Conservation (phyloP, 1,284 basidiomycete genomes). For the Naganishia albida region DNA sequence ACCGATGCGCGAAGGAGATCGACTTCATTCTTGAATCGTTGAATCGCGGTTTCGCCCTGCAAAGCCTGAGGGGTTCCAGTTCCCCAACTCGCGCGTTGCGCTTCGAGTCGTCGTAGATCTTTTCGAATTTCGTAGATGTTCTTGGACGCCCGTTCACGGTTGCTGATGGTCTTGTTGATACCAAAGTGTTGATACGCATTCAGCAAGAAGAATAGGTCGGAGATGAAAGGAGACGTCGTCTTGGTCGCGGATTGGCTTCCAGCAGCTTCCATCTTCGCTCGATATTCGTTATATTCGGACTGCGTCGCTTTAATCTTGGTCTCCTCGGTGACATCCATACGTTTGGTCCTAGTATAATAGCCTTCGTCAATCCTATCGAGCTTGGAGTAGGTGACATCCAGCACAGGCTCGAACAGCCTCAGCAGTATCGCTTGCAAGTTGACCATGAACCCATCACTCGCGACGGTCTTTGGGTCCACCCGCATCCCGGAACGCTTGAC, state of each 20-base stretch:
- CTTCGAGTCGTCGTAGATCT: conserved; percentile 74
- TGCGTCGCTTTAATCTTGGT: conserved; percentile 88
- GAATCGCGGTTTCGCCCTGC: conserved; percentile 54
- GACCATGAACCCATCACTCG: conserved; percentile 89
- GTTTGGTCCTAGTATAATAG: conserved; percentile 71
- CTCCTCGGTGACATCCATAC: conserved; percentile 78
- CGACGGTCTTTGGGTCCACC: conserved; percentile 80
- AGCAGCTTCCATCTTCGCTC: conserved; percentile 56
- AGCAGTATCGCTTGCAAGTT: conserved; percentile 82
- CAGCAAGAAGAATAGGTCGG: conserved; percentile 87
- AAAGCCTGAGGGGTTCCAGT: conserved; percentile 61
- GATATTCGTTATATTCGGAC: conserved; percentile 77
- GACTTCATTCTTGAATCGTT: conserved; percentile 62
- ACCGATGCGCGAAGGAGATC: conserved; percentile 67
- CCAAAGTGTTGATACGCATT: conserved; percentile 85
- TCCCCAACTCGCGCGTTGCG: conserved; percentile 40
- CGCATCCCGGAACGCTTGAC: conserved; percentile 85
- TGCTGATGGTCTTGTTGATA: conserved; percentile 74
- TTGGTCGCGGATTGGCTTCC: neutral
- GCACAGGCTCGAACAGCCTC: conserved; percentile 92
- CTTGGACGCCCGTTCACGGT: conserved; percentile 68
- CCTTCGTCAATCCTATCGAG: conserved; percentile 84
- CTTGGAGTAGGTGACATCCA: conserved; percentile 89
- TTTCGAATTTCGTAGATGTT: conserved; percentile 74
- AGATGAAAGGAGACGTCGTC: conserved; percentile 67